Evolutionary conservation across 106 monocot species (phyloP).

Genomic region (Gastrodia elata): DNA sequence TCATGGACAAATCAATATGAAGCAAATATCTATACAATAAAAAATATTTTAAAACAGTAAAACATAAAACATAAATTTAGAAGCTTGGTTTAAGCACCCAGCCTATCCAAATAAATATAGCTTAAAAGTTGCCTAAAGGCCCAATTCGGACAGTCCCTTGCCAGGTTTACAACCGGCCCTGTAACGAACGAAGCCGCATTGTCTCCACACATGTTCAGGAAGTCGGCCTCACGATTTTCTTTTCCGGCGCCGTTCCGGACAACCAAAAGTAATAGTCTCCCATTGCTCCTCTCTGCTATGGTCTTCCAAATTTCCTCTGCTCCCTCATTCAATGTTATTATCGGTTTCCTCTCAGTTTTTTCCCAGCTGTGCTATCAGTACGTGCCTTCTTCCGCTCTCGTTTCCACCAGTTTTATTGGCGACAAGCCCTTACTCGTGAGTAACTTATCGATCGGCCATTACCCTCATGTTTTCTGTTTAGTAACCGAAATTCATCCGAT

Average conservation of each 20-base stretch:
- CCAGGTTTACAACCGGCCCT: no score
- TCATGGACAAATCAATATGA: no score
- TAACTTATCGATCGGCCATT: background rate
- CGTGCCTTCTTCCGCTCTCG: constrained; percentile 8
- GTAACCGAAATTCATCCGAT: background rate
- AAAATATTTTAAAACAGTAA: no score
- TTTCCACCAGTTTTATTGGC: constrained; percentile 28
- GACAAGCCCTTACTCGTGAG: constrained; percentile 57
- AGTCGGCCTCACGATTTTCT: no score
- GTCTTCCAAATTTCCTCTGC: background rate
- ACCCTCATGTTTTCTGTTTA: background rate
- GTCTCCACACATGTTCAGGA: no score
- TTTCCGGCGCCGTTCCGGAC: background rate
- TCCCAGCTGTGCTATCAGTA: background rate
- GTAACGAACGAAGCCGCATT: no score
- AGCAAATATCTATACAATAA: no score
- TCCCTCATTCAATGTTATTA: background rate
- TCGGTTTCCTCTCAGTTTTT: background rate
- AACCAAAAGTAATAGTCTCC: background rate
- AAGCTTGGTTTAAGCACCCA: no score
- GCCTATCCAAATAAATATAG: no score
- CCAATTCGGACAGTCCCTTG: no score
- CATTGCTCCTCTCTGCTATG: background rate
- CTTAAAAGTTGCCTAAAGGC: no score
- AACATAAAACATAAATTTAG: no score